Evolutionary conservation across 345 rosid genomes (phyloP), one percentile per base, ranked within the genome.

Genomic region (Populus tremula): DNA sequence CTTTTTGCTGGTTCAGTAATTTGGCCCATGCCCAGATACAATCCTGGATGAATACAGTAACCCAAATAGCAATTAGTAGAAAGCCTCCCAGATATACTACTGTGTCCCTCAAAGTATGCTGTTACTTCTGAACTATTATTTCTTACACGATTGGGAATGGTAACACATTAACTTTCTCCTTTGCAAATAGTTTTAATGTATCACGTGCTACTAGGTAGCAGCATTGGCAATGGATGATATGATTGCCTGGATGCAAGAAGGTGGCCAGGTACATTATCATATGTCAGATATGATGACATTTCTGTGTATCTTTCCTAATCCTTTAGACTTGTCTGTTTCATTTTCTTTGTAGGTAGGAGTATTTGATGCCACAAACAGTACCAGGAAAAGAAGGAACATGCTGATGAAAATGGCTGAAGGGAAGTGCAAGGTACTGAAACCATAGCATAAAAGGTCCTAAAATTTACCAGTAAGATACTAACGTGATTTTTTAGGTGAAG

Each of bases 361-460:
- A 83, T 90, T 96, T 92, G 99, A 94, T 86, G 99, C 99, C 73
- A 96, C 98, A 73, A 96, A 94, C 85, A 96, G 97, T 85, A 86
- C 84, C 79, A 89, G 96, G 76, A 82, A 59, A 67, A 85, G 99
- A 81, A 91, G 99, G 87, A 96, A 90, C 82, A 85, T 96, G 99
- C 90, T 96, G 86, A 92, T 96, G 98, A 92, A 96, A 90, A 88
- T 96, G 97, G 99, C 98, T 77, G 99, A 93, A 88, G 99, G 99
- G 77, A 96, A 88, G 56, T 96, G 99, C 90, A 96, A 96, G 99
- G 99, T 94, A 91, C 21, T 11, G 8, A 76, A 72, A 70, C 63
- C 43, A 63, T 75, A 36, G 4, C 14, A 21, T 18, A 62, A 23
- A 63, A 49, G 69, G 70, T 62, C 56, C 41, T 63, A 8, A 33